These are phyloP conservation scores for Sphagnum tenellum DNA, from an alignment of 225 moss, liverwort and hornwort species.

Conservation along the genomic window DNA sequence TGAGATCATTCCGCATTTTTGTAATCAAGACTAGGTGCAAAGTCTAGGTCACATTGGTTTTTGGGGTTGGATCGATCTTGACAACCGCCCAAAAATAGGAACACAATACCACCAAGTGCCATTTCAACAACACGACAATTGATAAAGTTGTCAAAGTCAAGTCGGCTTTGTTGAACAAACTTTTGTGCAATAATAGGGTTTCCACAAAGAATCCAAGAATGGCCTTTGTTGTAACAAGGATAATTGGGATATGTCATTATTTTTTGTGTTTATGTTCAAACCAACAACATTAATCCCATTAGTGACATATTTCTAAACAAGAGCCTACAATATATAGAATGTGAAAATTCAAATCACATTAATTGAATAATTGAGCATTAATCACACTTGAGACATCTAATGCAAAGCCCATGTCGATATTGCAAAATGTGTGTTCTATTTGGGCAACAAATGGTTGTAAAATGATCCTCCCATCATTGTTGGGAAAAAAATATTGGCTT, in stretches of 20 bases:
- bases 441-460: too few species aligned
- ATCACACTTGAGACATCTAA: too few species aligned
- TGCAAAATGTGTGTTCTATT: too few species aligned
- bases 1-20: background rate
- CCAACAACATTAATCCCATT: too few species aligned
- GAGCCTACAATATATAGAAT: too few species aligned
- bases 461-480: too few species aligned
- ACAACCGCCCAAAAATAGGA: conserved; percentile 1
- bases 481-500: too few species aligned
- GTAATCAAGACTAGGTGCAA: background rate
- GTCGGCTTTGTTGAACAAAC: conserved; percentile 46
- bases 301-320: too few species aligned
- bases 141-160: conserved; percentile 42
- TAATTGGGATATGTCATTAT: conserved; percentile 36
- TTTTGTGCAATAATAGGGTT: conserved; percentile 29
- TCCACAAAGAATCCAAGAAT: conserved; percentile 68
- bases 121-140: conserved; percentile 49
- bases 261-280: conserved; percentile 41
- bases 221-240: conserved; percentile 44
- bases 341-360: too few species aligned
- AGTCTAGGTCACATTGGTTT: background rate
- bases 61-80: background rate
- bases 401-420: too few species aligned
- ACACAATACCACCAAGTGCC: conserved; percentile 19
- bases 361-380: too few species aligned